Evolutionary conservation across 495 filamentous ascomycete species (phyloP).

Genomic region (Aspergillus hancockii): DNA sequence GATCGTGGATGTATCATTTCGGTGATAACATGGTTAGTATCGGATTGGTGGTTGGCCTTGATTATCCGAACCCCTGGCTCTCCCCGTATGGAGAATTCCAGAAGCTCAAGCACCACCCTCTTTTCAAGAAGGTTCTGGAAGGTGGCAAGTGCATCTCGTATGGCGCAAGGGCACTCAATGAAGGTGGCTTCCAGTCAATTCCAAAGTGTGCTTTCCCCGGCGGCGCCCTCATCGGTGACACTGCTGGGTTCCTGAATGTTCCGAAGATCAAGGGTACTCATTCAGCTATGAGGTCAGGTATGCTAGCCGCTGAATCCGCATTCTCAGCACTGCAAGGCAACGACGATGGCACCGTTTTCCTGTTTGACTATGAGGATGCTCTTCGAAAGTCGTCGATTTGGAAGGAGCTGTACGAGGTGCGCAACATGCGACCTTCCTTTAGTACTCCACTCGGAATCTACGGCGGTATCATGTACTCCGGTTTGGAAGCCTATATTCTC

Average conservation of each 20-base stretch:
- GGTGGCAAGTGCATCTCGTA: conserved; percentile 98
- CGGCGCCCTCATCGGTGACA: conserved; percentile 93
- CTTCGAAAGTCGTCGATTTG: conserved; percentile 88
- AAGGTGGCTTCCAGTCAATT: conserved; percentile 97
- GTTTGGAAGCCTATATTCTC: conserved; percentile 84
- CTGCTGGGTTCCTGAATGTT: conserved; percentile 95
- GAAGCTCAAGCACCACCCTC: conserved; percentile 95
- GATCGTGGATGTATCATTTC: conserved; percentile 98
- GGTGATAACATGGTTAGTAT: conserved; percentile 95
- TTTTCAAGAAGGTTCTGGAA: conserved; percentile 78
- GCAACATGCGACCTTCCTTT: conserved; percentile 97
- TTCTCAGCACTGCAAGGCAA: conserved; percentile 68
- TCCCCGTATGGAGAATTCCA: conserved; percentile 97
- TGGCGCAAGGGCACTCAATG: conserved; percentile 87
- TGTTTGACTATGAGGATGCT: conserved; percentile 91
- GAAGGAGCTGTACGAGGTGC: conserved; percentile 91
- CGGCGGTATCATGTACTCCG: conserved; percentile 91
- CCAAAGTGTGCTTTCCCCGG: conserved; percentile 96
- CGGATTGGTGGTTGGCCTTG: conserved; percentile 89
- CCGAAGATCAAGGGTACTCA: conserved; percentile 99
- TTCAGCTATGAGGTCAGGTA: conserved; percentile 95
- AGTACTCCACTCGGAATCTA: conserved; percentile 79
- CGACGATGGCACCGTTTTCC: conserved; percentile 72
- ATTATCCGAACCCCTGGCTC: conserved; percentile 96
- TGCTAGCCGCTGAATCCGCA: conserved; percentile 91